phyloP scores from a whole-genome alignment of 352 stramenopile genomes.

The Globisporangium paroecandrum region DNA sequence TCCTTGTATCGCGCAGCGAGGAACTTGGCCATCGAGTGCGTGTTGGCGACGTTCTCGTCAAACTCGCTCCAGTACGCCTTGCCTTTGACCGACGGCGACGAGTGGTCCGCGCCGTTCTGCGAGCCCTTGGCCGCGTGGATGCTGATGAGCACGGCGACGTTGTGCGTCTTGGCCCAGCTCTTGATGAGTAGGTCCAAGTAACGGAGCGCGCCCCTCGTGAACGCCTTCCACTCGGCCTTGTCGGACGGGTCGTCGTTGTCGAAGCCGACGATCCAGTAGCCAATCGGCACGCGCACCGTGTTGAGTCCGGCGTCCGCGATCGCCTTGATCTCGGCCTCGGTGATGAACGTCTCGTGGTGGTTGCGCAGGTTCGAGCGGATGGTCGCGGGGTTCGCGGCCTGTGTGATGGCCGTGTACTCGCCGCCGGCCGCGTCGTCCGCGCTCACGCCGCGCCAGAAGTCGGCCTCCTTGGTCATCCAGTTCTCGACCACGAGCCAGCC shows the following conservation, averaged over 20 bases:
- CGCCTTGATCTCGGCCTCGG: conserved; percentile 52
- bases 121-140: conserved; percentile 69
- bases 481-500: conserved; percentile 75
- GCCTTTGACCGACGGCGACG: conserved; percentile 40
- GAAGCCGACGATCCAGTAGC: conserved; percentile 78
- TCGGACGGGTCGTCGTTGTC: conserved; percentile 50
- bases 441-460: conserved; percentile 56
- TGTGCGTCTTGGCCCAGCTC: conserved; percentile 43
- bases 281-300: conserved; percentile 75
- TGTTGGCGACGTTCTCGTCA: conserved; percentile 59
- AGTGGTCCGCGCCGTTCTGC: conserved; percentile 75
- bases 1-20: conserved; percentile 64
- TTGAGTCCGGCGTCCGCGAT: conserved; percentile 69
- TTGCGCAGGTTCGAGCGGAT: conserved; percentile 35
- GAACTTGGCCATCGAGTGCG: conserved; percentile 34
- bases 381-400: conserved; percentile 29
- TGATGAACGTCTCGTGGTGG: conserved; percentile 70
- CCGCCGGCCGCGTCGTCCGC: conserved; percentile 33
- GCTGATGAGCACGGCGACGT: conserved; percentile 54
- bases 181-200: conserved; percentile 49
- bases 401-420: conserved; percentile 64
- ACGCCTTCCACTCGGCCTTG: conserved; percentile 43
- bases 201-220: conserved; percentile 36
- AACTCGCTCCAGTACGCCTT: conserved; percentile 46
- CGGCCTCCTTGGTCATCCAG: conserved; percentile 66